phyloP scores from a whole-genome alignment of 2,329 filamentous ascomycete genomes.

The Beauveria asiatica region DNA sequence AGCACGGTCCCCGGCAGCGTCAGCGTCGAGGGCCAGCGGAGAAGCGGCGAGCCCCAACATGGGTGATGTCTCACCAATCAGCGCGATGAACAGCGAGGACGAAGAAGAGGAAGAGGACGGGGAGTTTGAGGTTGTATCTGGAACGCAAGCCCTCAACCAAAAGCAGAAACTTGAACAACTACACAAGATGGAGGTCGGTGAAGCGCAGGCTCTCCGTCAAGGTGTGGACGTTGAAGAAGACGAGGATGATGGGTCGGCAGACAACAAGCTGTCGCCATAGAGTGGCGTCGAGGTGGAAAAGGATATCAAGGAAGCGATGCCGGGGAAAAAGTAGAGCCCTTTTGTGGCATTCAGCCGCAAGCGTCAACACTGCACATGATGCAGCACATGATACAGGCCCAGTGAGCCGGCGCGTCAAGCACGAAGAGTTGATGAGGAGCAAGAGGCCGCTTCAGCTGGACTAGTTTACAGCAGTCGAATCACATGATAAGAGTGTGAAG shows the following conservation, averaged over 20 bases:
- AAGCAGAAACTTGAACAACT: constrained; percentile 43
- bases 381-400: neutral
- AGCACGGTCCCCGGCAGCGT: constrained; percentile 15
- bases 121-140: constrained; percentile 38
- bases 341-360: neutral
- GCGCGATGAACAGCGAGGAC: constrained; percentile 26
- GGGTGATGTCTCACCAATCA: constrained; percentile 22
- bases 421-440: neutral
- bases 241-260: constrained; percentile 21
- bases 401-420: neutral
- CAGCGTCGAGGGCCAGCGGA: neutral
- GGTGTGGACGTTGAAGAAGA: constrained; percentile 31
- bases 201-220: constrained; percentile 42
- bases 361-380: too few species aligned
- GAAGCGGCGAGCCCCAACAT: constrained; percentile 16
- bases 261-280: neutral
- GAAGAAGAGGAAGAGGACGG: constrained; percentile 31
- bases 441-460: neutral
- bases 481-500: neutral
- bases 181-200: constrained; percentile 52
- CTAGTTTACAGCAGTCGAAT: neutral
- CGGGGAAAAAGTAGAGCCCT: neutral
- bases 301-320: neutral
- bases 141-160: constrained; percentile 34
- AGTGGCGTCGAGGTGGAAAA: neutral